These are phyloP conservation scores for Pharnaceum exiguum DNA, from an alignment of 148 eudicot genomes.

Conservation along the genomic window DNA sequence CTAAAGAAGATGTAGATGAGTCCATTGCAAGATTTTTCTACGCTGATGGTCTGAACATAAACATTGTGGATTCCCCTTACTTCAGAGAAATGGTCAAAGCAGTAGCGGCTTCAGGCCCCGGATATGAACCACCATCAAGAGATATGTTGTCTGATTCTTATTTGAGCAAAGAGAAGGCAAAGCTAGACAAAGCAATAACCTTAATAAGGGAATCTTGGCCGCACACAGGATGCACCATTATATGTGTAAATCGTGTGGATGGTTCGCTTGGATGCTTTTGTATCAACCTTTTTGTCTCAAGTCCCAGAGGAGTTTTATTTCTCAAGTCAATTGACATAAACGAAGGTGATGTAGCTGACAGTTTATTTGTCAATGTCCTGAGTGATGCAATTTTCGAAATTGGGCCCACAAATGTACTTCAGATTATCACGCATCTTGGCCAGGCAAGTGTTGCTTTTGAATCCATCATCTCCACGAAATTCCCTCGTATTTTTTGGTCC, in stretches of 20 bases:
- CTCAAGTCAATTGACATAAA: constrained; percentile 37
- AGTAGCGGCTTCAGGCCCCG: constrained; percentile 37
- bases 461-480: constrained; percentile 31
- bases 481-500: constrained; percentile 47
- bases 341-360: constrained; percentile 36
- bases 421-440: constrained; percentile 43
- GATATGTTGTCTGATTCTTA: constrained; percentile 39
- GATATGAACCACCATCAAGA: constrained; percentile 40
- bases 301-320: constrained; percentile 46
- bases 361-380: constrained; percentile 28
- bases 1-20: constrained; percentile 45
- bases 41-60: constrained; percentile 38
- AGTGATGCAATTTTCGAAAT: constrained; percentile 31
- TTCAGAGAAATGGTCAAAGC: constrained; percentile 39
- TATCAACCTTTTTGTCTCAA: constrained; percentile 37
- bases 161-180: constrained; percentile 39
- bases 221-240: constrained; percentile 38
- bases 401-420: constrained; percentile 41
- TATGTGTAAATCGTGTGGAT: constrained; percentile 40
- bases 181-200: constrained; percentile 32
- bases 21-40: constrained; percentile 38
- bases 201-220: constrained; percentile 45
- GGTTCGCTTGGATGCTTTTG: constrained; percentile 39
- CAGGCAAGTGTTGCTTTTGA: constrained; percentile 38
- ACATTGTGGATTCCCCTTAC: constrained; percentile 31